Evolutionary conservation across 2,329 filamentous ascomycete genomes (phyloP), one percentile per base, ranked within the genome.

Genomic region (Pyrenophora teres): DNA sequence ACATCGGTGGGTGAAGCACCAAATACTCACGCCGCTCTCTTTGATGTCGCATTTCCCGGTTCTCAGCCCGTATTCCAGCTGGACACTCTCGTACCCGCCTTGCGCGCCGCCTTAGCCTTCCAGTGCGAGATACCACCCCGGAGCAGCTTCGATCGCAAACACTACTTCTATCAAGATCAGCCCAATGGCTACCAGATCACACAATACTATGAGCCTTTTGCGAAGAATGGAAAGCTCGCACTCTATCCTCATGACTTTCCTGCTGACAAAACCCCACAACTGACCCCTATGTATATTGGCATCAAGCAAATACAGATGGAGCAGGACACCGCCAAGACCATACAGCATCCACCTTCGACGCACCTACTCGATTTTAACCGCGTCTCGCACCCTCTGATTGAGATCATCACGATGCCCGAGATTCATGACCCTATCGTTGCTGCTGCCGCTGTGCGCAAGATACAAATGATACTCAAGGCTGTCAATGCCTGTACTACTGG

Each of bases 151-250:
- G 94, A 99, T 74, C 83, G 94, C 58, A 99, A 99, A 73, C 94
- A 99, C 74, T 99, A 99, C 76, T 97, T 99, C 75, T 96, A 97
- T 79, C 96, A 94, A 84, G 94, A 99, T 73, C 94, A 99, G 74
- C 94, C 94, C 0, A 84, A 90, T 0, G 94, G 94, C 0, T 99
- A 99, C 74, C 94, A 99, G 74, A 96, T 99, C 57, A 99, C 94
- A 1, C 94, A 99, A 70, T 97, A 93, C 77, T 97, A 97, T 72
- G 80, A 81, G 78, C 84, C 85, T 0, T 86, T 87, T 60, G 85
- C 84, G 4, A 84, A 80, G 54, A 80, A 91, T 63, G 94, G 94
- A 1, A 76, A 78, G 33, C 79, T 97, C n/a, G 82, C 80, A 0
- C 79, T 99, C 5, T 83, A 82, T 33, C 76, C 83, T 3, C 81